Conservation (phyloP, 1,139 yeast species). For the Schwanniomyces etchellsii region DNA sequence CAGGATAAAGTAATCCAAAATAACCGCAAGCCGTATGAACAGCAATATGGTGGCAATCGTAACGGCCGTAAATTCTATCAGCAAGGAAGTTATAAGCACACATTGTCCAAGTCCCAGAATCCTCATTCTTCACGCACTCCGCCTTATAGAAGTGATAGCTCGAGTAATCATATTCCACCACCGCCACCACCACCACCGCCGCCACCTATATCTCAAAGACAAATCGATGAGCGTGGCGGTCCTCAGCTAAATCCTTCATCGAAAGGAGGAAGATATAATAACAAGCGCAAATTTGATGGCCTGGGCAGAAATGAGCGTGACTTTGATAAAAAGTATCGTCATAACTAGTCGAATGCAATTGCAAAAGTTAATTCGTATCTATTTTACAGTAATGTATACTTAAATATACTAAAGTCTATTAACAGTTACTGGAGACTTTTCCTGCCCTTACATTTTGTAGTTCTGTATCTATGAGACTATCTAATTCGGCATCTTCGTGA, state of each 20-base stretch:
- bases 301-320: slow-evolving; percentile 17
- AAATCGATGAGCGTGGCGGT: neutral
- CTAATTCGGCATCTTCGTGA: slow-evolving; percentile 20
- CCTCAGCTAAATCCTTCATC: neutral
- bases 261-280: slow-evolving; percentile 7
- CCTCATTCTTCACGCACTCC: too few relatives aligned
- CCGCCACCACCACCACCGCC: slow-evolving; percentile 16
- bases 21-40: slow-evolving; percentile 4
- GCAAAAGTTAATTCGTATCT: slow-evolving; percentile 11
- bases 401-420: neutral
- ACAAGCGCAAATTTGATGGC: slow-evolving; percentile 23
- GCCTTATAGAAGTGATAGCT: too few relatives aligned
- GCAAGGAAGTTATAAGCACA: slow-evolving; percentile 4
- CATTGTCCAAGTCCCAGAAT: slow-evolving; percentile 2
- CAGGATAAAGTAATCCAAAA: neutral
- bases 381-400: neutral
- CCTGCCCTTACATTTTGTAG: slow-evolving; percentile 18
- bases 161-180: slow-evolving; percentile 1
- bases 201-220: slow-evolving; percentile 5
- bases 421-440: slow-evolving; percentile 5
- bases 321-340: slow-evolving; percentile 27
- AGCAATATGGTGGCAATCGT: slow-evolving; percentile 2
- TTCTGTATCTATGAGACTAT: slow-evolving; percentile 27
- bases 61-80: slow-evolving; percentile 5
- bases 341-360: neutral